phyloP scores from a whole-genome alignment of 768 basidiomycete genomes.

The Termitomyces sp. region DNA sequence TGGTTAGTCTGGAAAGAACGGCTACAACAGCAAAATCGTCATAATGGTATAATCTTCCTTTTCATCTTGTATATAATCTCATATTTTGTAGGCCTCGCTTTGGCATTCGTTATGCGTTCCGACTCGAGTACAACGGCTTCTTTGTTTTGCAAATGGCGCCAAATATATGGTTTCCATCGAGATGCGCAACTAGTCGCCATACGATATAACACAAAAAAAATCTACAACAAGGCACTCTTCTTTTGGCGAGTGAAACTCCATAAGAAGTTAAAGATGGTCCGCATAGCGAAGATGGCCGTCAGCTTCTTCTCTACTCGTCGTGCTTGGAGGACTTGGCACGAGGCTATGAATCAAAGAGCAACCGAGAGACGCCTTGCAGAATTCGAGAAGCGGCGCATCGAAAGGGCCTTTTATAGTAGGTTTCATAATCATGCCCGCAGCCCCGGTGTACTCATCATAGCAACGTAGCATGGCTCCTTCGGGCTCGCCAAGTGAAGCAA shows the following conservation, averaged over 20 bases:
- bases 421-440: neutral
- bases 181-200: conserved; percentile 46
- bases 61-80: neutral
- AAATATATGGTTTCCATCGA: conserved; percentile 37
- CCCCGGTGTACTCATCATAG: neutral
- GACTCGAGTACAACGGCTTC: conserved; percentile 34
- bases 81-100: conserved; percentile 37
- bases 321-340: conserved; percentile 47
- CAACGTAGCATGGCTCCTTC: conserved; percentile 44
- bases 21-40: conserved; percentile 32
- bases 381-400: conserved; percentile 35
- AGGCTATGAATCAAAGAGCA: conserved; percentile 37
- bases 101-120: conserved; percentile 44
- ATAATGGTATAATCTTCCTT: conserved; percentile 39
- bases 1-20: conserved; percentile 51
- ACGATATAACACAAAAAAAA: conserved; percentile 40
- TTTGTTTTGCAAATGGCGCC: conserved; percentile 44
- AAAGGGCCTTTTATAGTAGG: conserved; percentile 17
- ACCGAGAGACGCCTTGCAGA: conserved; percentile 42
- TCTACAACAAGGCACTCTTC: conserved; percentile 39
- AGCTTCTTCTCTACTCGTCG: conserved; percentile 47
- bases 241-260: conserved; percentile 57
- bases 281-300: conserved; percentile 52
- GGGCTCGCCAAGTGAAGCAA: conserved; percentile 33
- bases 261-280: conserved; percentile 42